Base-by-base conservation (phyloP, 257 asterid species). In the Scutellaria galericulata region DNA sequence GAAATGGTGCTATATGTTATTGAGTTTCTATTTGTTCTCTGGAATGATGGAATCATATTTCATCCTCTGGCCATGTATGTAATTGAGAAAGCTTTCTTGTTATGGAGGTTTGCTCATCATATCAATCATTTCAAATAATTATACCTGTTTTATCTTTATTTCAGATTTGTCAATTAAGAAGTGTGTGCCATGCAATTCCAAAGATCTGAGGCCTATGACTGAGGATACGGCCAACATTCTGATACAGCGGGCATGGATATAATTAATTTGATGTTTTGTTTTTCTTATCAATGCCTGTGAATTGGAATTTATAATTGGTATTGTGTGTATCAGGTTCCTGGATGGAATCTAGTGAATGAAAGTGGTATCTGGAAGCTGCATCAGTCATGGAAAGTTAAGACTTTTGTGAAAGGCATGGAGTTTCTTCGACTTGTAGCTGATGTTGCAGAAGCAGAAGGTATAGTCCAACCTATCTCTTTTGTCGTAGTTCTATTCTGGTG, bases 371-470 rank as follows among this genome's bases (percentile, higher is more conserved):
- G 56, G 86, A 94, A 88, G 93, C 85, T 94, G 79, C 92, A 86
- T 54, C 89, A 78, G 50, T 82, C 93, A 15, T 94, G 97, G 97
- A 91, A 91, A 84, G 98, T 91, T 45, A 91, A 88, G 86, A 88
- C 91, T 53, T 94, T 94, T 65, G 81, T 81, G 72, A 91, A 79
- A 83, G 99, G 99, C 73, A 75, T 94, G 86, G 93, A 91, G 73
- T 91, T 94, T 79, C 88, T 94, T 68, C 84, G 86, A 42, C 85
- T 80, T 47, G 89, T 94, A n/a, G 98, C 95, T 73, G 82, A 83
- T 45, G 85, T 89, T 76, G 99, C 99, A 6, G 99, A 94, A 85
- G 80, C 85, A 42, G 98, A 91, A 90, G 99, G 99, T 94, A 55
- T 48, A 77, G 40, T 50, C 60, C 61, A 7, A 53, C 70, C 47